Percentiles rank a stretch among this genome's conserved stretches.
Evolutionary conservation across 75 land plant species (phyloP).

Genomic region (Selaginella tamariscina): DNA sequence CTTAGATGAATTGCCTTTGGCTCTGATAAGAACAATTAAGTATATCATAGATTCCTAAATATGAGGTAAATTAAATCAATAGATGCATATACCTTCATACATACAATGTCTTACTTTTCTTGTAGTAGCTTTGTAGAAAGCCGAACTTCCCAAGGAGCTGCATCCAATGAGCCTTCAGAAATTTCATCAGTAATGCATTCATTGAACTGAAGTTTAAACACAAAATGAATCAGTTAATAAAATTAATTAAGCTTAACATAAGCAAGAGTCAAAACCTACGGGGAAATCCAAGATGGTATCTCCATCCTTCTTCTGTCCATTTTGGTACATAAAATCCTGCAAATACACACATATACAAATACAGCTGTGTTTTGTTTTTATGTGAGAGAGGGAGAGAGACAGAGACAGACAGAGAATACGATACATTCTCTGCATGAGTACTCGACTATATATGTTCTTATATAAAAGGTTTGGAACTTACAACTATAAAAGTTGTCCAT

Average conservation of each 20-base stretch:
- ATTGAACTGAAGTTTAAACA: not conserved
- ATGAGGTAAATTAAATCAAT: constrained; percentile 2
- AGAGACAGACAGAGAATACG: not conserved
- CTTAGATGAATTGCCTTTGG: constrained; percentile 15
- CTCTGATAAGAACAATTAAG: constrained; percentile 12
- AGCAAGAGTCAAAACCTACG: too few relatives aligned
- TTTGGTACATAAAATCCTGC: too few relatives aligned
- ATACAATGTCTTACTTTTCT: constrained; percentile 24
- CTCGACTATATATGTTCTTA: not conserved
- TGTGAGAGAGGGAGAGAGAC: not conserved
- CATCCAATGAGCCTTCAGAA: constrained; percentile 12
- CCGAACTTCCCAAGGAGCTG: constrained; percentile 32
- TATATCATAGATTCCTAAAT: not conserved
- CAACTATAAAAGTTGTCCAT: too few relatives aligned
- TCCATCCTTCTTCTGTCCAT: too few relatives aligned
- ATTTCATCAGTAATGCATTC: not conserved
- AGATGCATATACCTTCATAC: not conserved
- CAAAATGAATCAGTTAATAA: not conserved
- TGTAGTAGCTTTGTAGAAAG: constrained; percentile 27
- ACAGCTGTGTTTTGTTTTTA: not conserved
- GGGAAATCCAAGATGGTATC: not conserved
- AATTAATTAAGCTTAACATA: not conserved
- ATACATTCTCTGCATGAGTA: not conserved
- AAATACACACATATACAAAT: not conserved
- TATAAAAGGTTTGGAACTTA: not conserved